Evolutionary conservation across 2,329 filamentous ascomycete species (phyloP), one percentile per base, ranked within the genome.

Genomic region (Pyrenochaeta sp.): DNA sequence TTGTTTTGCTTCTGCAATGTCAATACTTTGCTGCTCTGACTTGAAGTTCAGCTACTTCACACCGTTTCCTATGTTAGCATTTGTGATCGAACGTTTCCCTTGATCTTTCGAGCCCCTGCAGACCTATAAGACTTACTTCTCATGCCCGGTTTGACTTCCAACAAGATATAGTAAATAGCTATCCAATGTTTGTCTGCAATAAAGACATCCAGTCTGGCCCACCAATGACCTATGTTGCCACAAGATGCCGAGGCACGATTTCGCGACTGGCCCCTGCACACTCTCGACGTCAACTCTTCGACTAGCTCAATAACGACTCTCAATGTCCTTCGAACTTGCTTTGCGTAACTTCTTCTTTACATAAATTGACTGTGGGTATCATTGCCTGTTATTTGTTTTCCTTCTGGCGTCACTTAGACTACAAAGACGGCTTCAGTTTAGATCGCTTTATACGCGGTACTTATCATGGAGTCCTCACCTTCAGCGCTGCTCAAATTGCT

Each of bases 391-490:
- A n/a, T n/a, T n/a, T n/a, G n/a, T n/a, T n/a, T n/a, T n/a, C n/a
- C n/a, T n/a, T n/a, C n/a, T n/a, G n/a, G n/a, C n/a, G n/a, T n/a
- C n/a, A n/a, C n/a, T n/a, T n/a, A n/a, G n/a, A n/a, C 30, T 19
- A 34, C 30, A 24, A 7, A 24, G 7, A 24, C 23, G 23, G 14
- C 28, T 31, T 31, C 28, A 31, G n/a, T n/a, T n/a, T n/a, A n/a
- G n/a, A n/a, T n/a, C n/a, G n/a, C n/a, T n/a, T n/a, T n/a, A n/a
- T n/a, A n/a, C n/a, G n/a, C n/a, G n/a, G n/a, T n/a, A n/a, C n/a
- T n/a, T n/a, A n/a, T n/a, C 10, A 71, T 72, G 69, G 67, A 71
- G 27, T 51, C 65, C 22, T 63, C 67, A 17, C 63, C 69, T 8
- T 58, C 67, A n/a, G 58, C 60, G 2, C 34, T 71, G 17, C 41